Conservation (phyloP, 202 grass and related monocot genomes). For the Bolboschoenoplectus hybrid region DNA sequence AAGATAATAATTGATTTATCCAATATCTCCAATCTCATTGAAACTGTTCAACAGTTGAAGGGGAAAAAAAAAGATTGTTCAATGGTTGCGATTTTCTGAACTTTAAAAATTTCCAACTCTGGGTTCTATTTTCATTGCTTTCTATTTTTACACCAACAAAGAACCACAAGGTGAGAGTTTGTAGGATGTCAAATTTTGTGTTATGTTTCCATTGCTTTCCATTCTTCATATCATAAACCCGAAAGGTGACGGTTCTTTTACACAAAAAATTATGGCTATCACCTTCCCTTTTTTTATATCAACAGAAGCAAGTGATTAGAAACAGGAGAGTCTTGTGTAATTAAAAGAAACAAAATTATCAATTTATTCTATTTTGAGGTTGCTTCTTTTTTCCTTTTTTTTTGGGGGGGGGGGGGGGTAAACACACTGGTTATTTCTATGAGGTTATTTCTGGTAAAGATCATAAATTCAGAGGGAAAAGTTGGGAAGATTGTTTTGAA, state of each 20-base stretch:
- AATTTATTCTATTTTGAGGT: slow-evolving; percentile 36
- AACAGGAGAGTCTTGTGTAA: slow-evolving; percentile 15
- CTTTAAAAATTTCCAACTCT: not conserved
- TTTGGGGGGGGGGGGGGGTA: too few relatives aligned
- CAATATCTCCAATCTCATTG: not conserved
- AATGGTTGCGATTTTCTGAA: not conserved
- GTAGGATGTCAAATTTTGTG: not conserved
- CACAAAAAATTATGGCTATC: not conserved
- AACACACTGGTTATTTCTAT: slow-evolving; percentile 11
- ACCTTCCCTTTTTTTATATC: too few relatives aligned
- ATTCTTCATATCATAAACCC: not conserved
- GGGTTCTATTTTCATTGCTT: not conserved
- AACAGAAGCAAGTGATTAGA: slow-evolving; percentile 1
- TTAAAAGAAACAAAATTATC: slow-evolving; percentile 22
- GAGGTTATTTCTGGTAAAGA: not conserved
- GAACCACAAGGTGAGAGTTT: not conserved
- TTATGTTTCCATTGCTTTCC: not conserved
- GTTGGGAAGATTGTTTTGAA: not conserved
- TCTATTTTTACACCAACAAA: not conserved
- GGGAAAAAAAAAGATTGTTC: not conserved
- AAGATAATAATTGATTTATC: not conserved
- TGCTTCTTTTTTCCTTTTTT: slow-evolving; percentile 36
- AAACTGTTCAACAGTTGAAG: not conserved
- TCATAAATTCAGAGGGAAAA: not conserved
- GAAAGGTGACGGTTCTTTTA: not conserved